phyloP scores from a whole-genome alignment of 768 basidiomycete genomes.

The Amanita rubescens region DNA sequence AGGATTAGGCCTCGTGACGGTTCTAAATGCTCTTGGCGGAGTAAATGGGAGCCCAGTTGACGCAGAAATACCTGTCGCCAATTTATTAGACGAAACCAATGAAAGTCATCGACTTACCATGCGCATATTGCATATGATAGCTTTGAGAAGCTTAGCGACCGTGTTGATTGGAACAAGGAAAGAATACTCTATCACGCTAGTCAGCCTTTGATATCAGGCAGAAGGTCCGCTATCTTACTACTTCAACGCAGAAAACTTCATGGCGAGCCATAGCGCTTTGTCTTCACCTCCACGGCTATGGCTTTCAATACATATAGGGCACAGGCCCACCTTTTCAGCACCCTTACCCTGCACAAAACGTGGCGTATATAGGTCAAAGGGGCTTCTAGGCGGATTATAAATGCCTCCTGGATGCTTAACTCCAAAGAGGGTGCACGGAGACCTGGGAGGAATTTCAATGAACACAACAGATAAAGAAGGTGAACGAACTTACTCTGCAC shows the following conservation, averaged over 20 bases:
- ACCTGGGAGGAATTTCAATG: conserved; percentile 15
- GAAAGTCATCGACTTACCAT: conserved; percentile 36
- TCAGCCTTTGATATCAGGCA: not conserved
- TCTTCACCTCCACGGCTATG: conserved; percentile 54
- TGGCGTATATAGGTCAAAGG: conserved; percentile 71
- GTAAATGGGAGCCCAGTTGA: conserved; percentile 66
- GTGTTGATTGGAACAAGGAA: not conserved
- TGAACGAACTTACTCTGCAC: conserved; percentile 28
- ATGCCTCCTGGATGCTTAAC: conserved; percentile 37
- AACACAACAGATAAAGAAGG: not conserved
- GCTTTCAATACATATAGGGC: conserved; percentile 68
- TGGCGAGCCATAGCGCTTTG: conserved; percentile 62
- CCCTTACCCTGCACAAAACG: conserved; percentile 69
- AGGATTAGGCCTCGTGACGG: conserved; percentile 32
- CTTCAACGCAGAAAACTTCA: conserved; percentile 82
- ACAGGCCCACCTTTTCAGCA: conserved; percentile 62
- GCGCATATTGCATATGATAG: conserved; percentile 78
- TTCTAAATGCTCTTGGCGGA: conserved; percentile 61
- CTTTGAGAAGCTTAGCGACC: conserved; percentile 24
- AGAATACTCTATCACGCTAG: not conserved
- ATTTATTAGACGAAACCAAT: conserved; percentile 1
- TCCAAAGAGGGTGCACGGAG: conserved; percentile 29
- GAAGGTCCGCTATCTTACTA: conserved; percentile 32
- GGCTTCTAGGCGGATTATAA: conserved; percentile 52
- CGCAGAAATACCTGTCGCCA: conserved; percentile 57